These are phyloP conservation scores for Skeletonema grethae DNA, from an alignment of 108 stramenopile genomes.

Conservation along the genomic window DNA sequence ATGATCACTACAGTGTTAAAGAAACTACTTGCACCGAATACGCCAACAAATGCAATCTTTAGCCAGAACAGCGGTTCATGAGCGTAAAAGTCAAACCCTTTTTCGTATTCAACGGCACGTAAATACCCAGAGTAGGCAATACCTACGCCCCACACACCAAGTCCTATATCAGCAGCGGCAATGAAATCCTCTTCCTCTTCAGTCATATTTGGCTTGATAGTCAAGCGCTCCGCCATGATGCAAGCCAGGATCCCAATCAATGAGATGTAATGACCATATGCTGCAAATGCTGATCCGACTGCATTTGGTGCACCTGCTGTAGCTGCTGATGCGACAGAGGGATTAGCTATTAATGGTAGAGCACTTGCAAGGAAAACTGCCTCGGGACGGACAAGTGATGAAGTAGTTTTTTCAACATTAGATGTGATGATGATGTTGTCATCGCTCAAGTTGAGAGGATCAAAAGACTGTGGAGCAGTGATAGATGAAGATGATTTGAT, in stretches of 20 bases:
- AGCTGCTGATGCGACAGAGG: conserved; percentile 50
- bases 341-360: conserved; percentile 21
- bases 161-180: conserved; percentile 58
- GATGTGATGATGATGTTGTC: too few species aligned
- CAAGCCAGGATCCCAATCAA: conserved; percentile 58
- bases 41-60: conserved; percentile 67
- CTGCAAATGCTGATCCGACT: conserved; percentile 61
- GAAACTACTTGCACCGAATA: conserved; percentile 57
- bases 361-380: conserved; percentile 22
- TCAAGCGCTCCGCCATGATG: conserved; percentile 65
- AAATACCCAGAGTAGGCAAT: conserved; percentile 64
- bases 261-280: conserved; percentile 75
- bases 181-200: conserved; percentile 62
- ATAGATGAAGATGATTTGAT: background rate
- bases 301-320: conserved; percentile 47
- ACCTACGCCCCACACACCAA: conserved; percentile 53
- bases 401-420: background rate
- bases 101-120: conserved; percentile 62
- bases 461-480: conserved; percentile 15
- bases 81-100: conserved; percentile 76
- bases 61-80: conserved; percentile 88
- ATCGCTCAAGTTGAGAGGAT: conserved; percentile 24
- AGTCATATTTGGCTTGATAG: conserved; percentile 66
- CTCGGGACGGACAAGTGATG: conserved; percentile 11
- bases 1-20: conserved; percentile 67